Evolutionary conservation across 2,329 filamentous ascomycete genomes (phyloP).

Genomic region (Phaeosphaeria sp.): DNA sequence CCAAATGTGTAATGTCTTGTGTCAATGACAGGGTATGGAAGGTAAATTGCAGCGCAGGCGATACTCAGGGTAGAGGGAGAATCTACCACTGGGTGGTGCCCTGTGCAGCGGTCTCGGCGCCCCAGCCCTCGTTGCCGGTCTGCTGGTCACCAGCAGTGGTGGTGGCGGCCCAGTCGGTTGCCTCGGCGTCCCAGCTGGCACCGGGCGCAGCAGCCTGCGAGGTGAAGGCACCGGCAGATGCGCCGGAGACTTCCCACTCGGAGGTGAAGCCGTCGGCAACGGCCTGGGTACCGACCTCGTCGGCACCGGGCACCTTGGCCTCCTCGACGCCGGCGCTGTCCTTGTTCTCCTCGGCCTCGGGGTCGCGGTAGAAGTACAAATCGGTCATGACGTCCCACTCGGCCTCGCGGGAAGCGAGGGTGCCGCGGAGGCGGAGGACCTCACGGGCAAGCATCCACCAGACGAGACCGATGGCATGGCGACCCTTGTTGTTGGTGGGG

Average conservation of each 20-base stretch:
- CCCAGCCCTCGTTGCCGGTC: constrained; percentile 61
- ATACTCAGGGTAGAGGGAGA: constrained; percentile 9
- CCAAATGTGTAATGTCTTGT: constrained; percentile 11
- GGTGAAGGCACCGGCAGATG: constrained; percentile 68
- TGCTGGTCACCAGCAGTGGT: constrained; percentile 55
- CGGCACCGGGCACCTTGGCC: constrained; percentile 80
- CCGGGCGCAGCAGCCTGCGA: constrained; percentile 64
- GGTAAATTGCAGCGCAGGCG: constrained; percentile 19
- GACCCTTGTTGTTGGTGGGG: constrained; percentile 99
- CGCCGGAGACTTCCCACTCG: constrained; percentile 85
- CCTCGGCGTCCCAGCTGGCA: constrained; percentile 70
- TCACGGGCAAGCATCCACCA: constrained; percentile 99
- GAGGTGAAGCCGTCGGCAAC: constrained; percentile 80
- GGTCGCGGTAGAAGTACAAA: constrained; percentile 99
- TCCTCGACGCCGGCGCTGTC: constrained; percentile 82
- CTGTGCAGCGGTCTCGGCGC: constrained; percentile 47
- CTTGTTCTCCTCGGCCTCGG: constrained; percentile 99
- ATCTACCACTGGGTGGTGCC: constrained; percentile 55
- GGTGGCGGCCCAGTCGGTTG: constrained; percentile 72
- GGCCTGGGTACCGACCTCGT: constrained; percentile 81
- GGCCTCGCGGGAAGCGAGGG: constrained; percentile 91
- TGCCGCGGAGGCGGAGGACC: constrained; percentile 98
- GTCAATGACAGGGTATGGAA: constrained; percentile 46
- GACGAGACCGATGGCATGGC: constrained; percentile 96
- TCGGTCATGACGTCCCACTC: constrained; percentile 99